Percentiles rank a stretch among this genome's conserved stretches.
phyloP scores from a whole-genome alignment of 768 basidiomycete genomes.

The Rhizopogon vinicolor region DNA sequence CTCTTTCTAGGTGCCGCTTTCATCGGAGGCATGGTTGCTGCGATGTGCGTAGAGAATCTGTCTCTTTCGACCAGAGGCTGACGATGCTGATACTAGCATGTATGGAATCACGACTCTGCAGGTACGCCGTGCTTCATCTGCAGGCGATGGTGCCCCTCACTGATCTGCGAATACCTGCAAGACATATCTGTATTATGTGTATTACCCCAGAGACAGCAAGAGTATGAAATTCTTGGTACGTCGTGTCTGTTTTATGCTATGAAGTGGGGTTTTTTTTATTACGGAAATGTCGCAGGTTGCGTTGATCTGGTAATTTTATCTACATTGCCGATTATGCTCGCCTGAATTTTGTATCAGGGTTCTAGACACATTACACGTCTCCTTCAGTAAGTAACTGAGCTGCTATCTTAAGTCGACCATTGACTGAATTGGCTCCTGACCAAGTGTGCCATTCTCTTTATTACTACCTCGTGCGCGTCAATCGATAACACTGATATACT shows the following conservation, averaged over 20 bases:
- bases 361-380: slow-evolving; percentile 6
- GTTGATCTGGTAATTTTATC: slow-evolving; percentile 2
- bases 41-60: slow-evolving; percentile 7
- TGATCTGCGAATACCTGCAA: neutral
- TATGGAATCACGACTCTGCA: slow-evolving; percentile 21
- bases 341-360: slow-evolving; percentile 1
- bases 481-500: neutral
- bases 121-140: neutral
- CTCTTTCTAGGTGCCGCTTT: no score
- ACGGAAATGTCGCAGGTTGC: neutral
- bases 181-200: slow-evolving; percentile 20
- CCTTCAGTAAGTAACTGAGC: slow-evolving; percentile 1
- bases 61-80: neutral
- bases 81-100: slow-evolving; percentile 4
- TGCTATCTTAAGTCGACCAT: neutral
- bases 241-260: neutral
- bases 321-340: neutral
- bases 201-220: slow-evolving; percentile 15
- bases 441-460: slow-evolving; percentile 27
- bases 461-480: slow-evolving; percentile 33
- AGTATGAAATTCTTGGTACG: slow-evolving; percentile 10
- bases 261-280: neutral
- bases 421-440: no score
- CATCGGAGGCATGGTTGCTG: no score
- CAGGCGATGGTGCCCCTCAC: no score